Conservation (phyloP, 176 grass and related monocot genomes). For the Triticum dicoccoides region DNA sequence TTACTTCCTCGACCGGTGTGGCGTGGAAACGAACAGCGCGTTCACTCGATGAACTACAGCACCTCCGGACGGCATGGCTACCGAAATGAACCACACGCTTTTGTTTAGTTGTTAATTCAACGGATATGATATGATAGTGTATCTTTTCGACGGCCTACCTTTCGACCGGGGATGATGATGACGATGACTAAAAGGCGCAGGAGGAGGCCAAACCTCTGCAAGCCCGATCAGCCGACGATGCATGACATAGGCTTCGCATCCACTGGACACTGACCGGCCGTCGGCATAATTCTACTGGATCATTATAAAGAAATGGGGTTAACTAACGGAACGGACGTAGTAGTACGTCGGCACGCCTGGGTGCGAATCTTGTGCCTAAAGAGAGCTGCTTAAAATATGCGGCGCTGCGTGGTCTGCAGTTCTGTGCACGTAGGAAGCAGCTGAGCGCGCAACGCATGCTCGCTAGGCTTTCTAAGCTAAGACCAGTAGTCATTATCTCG, state of each 20-base stretch:
- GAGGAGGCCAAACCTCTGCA: not conserved
- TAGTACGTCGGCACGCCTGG: too few relatives aligned
- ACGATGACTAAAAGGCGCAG: not conserved
- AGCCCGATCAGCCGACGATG: slow-evolving; percentile 12
- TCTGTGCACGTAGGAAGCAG: not conserved
- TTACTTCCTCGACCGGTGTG: not conserved
- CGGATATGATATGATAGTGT: slow-evolving; percentile 31
- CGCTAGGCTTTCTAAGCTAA: not conserved
- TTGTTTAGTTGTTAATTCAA: not conserved
- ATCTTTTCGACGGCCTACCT: slow-evolving; percentile 1
- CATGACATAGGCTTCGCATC: slow-evolving; percentile 6
- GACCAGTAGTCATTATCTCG: slow-evolving; percentile 14
- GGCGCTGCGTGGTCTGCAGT: not conserved
- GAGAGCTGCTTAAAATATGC: not conserved
- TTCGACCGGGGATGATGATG: not conserved
- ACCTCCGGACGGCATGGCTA: not conserved
- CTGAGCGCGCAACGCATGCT: not conserved
- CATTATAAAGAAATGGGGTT: too few relatives aligned
- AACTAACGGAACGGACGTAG: too few relatives aligned
- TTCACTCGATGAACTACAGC: not conserved
- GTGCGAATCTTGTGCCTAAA: not conserved
- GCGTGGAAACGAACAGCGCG: not conserved
- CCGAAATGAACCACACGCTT: not conserved
- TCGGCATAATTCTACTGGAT: not conserved
- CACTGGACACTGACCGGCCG: not conserved